Percentiles rank a stretch among this genome's conserved stretches.
Conservation (phyloP, 805 yeast genomes). For the Candida koratica region DNA sequence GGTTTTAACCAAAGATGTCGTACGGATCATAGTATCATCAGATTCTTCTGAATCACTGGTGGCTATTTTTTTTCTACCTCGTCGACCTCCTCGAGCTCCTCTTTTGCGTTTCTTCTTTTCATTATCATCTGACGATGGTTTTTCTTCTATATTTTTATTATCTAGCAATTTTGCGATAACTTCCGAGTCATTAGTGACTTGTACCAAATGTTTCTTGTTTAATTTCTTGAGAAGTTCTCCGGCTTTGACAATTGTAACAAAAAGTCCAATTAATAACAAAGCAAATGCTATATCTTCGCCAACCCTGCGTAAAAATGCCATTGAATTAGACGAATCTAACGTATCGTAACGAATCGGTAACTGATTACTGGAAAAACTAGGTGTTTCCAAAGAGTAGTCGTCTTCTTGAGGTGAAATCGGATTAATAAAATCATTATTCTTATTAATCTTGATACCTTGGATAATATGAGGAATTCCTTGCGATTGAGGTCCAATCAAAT, state of each 20-base stretch:
- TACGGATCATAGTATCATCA: conserved; percentile 18
- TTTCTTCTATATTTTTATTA: neutral
- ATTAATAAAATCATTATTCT: conserved; percentile 6
- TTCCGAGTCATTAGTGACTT: neutral
- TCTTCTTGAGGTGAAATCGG: conserved; percentile 12
- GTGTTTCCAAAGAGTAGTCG: conserved; percentile 3
- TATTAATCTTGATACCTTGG: conserved; percentile 35
- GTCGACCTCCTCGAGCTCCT: conserved; percentile 81
- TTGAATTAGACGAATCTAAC: neutral
- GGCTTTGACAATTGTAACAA: conserved; percentile 34
- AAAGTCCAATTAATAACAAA: conserved; percentile 29
- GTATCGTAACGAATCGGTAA: conserved; percentile 8
- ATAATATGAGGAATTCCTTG: conserved; percentile 25
- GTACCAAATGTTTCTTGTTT: neutral
- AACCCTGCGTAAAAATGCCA: conserved; percentile 27
- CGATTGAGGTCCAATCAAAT: conserved; percentile 1
- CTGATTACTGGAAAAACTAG: neutral
- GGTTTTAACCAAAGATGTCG: conserved; percentile 28
- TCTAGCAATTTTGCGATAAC: neutral
- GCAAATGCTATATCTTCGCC: conserved; percentile 52
- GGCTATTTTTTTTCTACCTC: conserved; percentile 39
- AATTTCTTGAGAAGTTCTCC: conserved; percentile 23
- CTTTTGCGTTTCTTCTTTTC: conserved; percentile 64
- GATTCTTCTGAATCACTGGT: conserved; percentile 6
- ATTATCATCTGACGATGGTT: neutral